These are phyloP conservation scores for Colletotrichum gigasporum DNA, from an alignment of 2,329 filamentous ascomycete genomes.

Conservation along the genomic window DNA sequence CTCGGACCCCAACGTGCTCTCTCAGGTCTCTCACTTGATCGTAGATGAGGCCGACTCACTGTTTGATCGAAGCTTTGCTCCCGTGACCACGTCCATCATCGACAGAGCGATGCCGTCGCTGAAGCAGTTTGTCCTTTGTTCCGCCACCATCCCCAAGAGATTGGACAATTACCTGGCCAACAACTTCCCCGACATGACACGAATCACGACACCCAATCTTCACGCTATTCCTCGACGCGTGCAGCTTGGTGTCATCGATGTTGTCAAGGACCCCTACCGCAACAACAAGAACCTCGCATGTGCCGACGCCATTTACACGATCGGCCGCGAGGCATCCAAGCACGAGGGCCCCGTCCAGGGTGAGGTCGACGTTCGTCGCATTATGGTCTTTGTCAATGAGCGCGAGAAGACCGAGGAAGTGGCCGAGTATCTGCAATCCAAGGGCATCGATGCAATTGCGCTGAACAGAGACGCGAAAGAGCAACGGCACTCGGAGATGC, in stretches of 20 bases:
- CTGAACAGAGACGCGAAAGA: conserved; percentile 87
- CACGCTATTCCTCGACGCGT: conserved; percentile 96
- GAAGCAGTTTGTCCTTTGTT: conserved; percentile 90
- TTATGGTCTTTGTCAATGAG: conserved; percentile 97
- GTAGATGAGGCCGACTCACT: conserved; percentile 97
- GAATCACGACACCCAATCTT: conserved; percentile 93
- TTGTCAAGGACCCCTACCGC: conserved; percentile 90
- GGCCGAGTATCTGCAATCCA: conserved; percentile 79
- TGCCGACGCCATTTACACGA: conserved; percentile 93
- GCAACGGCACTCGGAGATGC: conserved; percentile 78
- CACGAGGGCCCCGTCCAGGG: conserved; percentile 66
- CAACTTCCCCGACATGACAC: conserved; percentile 82
- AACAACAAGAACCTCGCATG: conserved; percentile 94
- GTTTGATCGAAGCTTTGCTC: conserved; percentile 90
- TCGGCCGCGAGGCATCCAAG: conserved; percentile 77
- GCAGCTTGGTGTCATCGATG: conserved; percentile 91
- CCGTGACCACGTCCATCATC: conserved; percentile 83
- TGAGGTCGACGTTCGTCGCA: conserved; percentile 77
- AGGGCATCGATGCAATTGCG: conserved; percentile 89
- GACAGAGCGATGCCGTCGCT: conserved; percentile 84
- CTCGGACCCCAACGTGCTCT: conserved; percentile 89
- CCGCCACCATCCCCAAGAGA: conserved; percentile 91
- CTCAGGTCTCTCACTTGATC: conserved; percentile 88
- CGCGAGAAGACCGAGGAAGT: conserved; percentile 87
- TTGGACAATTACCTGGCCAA: conserved; percentile 86